Evolutionary conservation across 2,329 filamentous ascomycete species (phyloP).

Genomic region (Pseudocercospora eumusae): DNA sequence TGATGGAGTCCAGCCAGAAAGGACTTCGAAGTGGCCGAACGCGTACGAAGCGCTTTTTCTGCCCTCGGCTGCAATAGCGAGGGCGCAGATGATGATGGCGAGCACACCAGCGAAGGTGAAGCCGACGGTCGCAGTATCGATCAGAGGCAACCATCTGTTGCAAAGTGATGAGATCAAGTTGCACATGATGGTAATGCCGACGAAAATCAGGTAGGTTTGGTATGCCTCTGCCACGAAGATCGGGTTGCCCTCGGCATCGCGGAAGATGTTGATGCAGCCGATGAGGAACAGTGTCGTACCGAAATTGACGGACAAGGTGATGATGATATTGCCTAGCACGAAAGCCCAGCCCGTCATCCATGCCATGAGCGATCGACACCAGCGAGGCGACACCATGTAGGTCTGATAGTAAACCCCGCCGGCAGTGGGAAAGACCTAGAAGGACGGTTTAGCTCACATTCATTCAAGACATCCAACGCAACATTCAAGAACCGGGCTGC

Average conservation of each 20-base stretch:
- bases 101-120: conserved; percentile 73
- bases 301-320: conserved; percentile 80
- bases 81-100: conserved; percentile 62
- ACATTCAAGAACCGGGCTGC: background rate
- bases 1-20: conserved; percentile 66
- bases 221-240: conserved; percentile 49
- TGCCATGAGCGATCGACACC: conserved; percentile 63
- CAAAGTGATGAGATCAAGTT: conserved; percentile 55
- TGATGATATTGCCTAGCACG: conserved; percentile 77
- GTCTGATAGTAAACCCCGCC: conserved; percentile 79
- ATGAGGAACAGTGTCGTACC: conserved; percentile 61
- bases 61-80: conserved; percentile 69
- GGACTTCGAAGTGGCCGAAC: conserved; percentile 67
- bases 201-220: conserved; percentile 53
- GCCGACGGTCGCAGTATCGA: conserved; percentile 73
- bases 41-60: conserved; percentile 64
- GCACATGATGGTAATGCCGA: conserved; percentile 52
- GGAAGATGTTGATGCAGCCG: conserved; percentile 59
- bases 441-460: conserved; percentile 19
- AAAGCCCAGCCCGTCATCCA: conserved; percentile 78
- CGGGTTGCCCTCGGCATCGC: conserved; percentile 48
- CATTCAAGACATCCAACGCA: background rate
- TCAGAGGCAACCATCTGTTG: conserved; percentile 56
- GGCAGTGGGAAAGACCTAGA: conserved; percentile 50
- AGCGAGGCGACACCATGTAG: conserved; percentile 67